Evolutionary conservation across 192 early-diverging fungal species (phyloP), one percentile per base, ranked within the genome.

Genomic region (Podila verticillata): DNA sequence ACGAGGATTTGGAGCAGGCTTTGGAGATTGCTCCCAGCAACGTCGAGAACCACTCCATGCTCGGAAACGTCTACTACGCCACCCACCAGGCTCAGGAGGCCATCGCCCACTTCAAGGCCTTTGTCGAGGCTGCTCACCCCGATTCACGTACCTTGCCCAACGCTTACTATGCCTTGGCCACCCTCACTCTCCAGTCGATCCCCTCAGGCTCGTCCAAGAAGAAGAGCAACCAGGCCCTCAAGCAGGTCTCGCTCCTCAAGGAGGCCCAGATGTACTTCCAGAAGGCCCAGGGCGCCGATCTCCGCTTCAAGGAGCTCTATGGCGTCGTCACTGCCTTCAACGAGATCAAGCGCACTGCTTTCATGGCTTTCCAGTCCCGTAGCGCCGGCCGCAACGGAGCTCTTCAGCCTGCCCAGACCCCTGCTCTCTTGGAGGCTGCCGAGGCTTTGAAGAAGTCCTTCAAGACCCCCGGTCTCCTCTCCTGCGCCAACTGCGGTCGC

Each of bases 91-190:
- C 69, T 59, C 71, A 69, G 4, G 83, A 86, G 17, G 87, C 87
- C 59, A 74, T 82, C 39, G 82, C 82, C 54, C 78, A 86, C 79
- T 90, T 86, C 62, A 84, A 86, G 65, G n/a, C 54, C 13, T 90
- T 84, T 34, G 66, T 90, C 47, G 74, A 75, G 49, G 73, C 74
- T 34, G 84, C 85, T 13, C 84, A 86, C 71, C 85, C 85, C 34
- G 89, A 88, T 61, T 83, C 89, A 5, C 74, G 81, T 49, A 83
- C 85, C n/a, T 82, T 86, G 57, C 67, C 87, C 28, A 84, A 85
- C 69, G 83, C 87, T 24, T 80, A 84, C 63, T 90, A 84, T 65
- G 83, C 87, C 35, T 68, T 90, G 13, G 73, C 87, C 24, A 57
- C 73, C 49, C 81, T 89, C 22, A 82, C 72, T 3, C 63, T 81